Conservation (phyloP, 345 rosid genomes). For the Eucalyptus viminalis region DNA sequence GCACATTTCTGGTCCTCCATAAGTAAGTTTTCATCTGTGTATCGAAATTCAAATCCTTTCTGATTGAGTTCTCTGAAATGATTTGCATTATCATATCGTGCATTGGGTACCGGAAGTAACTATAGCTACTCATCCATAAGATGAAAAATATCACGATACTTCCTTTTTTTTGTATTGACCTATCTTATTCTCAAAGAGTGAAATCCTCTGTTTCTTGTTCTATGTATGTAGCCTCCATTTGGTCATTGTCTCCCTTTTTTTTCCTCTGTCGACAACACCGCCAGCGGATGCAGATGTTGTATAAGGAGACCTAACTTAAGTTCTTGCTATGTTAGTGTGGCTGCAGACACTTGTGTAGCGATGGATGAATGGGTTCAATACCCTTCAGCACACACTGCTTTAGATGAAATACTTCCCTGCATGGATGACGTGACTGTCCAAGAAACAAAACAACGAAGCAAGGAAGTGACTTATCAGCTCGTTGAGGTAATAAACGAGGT, state of each 20-base stretch:
- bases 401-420: constrained; percentile 82
- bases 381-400: constrained; percentile 72
- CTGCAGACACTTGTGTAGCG: constrained; percentile 84
- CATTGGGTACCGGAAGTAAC: background rate
- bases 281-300: background rate
- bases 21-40: constrained; percentile 36
- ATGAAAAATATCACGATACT: background rate
- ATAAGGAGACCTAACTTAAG: background rate
- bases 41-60: background rate
- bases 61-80: background rate
- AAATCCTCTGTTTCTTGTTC: background rate
- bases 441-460: constrained; percentile 53
- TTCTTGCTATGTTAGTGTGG: constrained; percentile 29
- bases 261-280: background rate
- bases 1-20: constrained; percentile 81
- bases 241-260: background rate
- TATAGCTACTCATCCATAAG: background rate
- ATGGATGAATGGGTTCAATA: constrained; percentile 80
- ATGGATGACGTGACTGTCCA: constrained; percentile 72
- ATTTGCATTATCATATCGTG: background rate
- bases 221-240: background rate
- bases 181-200: background rate
- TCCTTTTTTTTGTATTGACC: background rate
- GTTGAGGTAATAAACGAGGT: constrained; percentile 75
- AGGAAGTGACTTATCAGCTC: constrained; percentile 66